Evolutionary conservation across 164 flowering plant genomes (phyloP).

Genomic region (Annona squamosa): DNA sequence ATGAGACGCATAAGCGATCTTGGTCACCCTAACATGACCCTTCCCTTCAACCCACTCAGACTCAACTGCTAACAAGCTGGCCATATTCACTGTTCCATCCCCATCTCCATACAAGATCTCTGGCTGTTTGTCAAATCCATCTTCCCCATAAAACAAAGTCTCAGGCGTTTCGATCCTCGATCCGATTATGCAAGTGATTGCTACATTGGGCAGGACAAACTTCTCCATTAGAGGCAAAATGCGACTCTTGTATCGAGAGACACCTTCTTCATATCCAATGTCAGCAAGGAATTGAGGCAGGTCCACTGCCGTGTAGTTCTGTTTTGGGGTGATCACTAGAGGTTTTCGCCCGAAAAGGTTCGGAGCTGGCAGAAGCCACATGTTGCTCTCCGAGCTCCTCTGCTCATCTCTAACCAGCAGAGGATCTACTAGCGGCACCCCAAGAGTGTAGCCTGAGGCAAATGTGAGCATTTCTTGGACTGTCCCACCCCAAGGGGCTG

Average conservation of each 20-base stretch:
- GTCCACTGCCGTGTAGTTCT: slow-evolving; percentile 38
- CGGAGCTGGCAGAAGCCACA: slow-evolving; percentile 86
- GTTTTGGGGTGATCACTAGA: slow-evolving; percentile 42
- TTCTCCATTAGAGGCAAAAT: slow-evolving; percentile 41
- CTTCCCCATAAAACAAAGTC: slow-evolving; percentile 52
- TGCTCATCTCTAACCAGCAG: slow-evolving; percentile 66
- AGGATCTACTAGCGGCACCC: slow-evolving; percentile 75
- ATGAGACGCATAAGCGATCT: slow-evolving; percentile 46
- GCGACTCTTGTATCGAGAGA: slow-evolving; percentile 45
- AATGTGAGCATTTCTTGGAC: slow-evolving; percentile 71
- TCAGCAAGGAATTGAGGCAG: slow-evolving; percentile 51
- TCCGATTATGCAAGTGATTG: slow-evolving; percentile 68
- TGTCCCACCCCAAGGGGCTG: slow-evolving; percentile 92
- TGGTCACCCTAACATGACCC: slow-evolving; percentile 37
- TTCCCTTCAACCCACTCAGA: slow-evolving; percentile 36
- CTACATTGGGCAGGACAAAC: slow-evolving; percentile 39
- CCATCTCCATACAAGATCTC: slow-evolving; percentile 87
- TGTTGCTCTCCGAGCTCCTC: slow-evolving; percentile 82
- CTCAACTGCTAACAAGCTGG: slow-evolving; percentile 58
- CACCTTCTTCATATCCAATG: slow-evolving; percentile 63
- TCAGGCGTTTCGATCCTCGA: slow-evolving; percentile 58
- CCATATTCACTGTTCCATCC: slow-evolving; percentile 86
- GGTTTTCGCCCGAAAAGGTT: slow-evolving; percentile 26
- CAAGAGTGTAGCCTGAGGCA: slow-evolving; percentile 77
- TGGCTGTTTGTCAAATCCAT: slow-evolving; percentile 60